A percentile compares a stretch with the other conserved stretches of the same genome.
Evolutionary conservation across 208 protist species (phyloP).

Genomic region (Acanthamoeba healyi): DNA sequence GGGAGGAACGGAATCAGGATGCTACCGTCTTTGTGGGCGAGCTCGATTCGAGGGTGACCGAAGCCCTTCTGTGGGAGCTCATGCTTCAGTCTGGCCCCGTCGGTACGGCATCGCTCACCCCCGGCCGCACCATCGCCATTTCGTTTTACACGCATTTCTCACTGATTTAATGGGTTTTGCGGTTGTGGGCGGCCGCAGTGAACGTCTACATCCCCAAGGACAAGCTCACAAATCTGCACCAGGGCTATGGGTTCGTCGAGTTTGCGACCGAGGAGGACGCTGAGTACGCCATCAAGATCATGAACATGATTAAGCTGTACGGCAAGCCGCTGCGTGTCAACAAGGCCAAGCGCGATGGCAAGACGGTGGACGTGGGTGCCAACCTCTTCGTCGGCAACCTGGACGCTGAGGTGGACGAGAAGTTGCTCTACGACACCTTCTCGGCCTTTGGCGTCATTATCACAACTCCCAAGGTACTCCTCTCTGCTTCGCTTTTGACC

Average conservation of each 20-base stretch:
- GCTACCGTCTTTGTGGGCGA: slow-evolving; percentile 93
- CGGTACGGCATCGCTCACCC: slow-evolving; percentile 62
- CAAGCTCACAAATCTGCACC: slow-evolving; percentile 91
- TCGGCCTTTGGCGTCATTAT: slow-evolving; percentile 92
- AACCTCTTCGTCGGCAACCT: slow-evolving; percentile 96
- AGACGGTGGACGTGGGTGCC: slow-evolving; percentile 92
- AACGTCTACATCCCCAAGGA: slow-evolving; percentile 95
- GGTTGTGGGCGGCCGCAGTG: slow-evolving; percentile 77
- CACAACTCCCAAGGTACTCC: slow-evolving; percentile 83
- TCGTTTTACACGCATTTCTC: too few species aligned
- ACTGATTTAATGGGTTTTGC: slow-evolving; percentile 20
- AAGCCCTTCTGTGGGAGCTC: slow-evolving; percentile 95
- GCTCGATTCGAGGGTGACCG: slow-evolving; percentile 92
- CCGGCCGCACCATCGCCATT: too few species aligned
- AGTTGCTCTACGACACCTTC: slow-evolving; percentile 94
- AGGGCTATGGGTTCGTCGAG: slow-evolving; percentile 94
- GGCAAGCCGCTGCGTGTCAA: slow-evolving; percentile 93
- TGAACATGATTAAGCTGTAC: slow-evolving; percentile 95
- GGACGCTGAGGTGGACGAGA: slow-evolving; percentile 94
- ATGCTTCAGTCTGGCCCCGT: slow-evolving; percentile 95
- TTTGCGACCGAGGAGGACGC: slow-evolving; percentile 93
- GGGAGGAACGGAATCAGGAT: slow-evolving; percentile 92
- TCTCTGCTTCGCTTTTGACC: too few species aligned
- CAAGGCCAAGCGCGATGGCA: slow-evolving; percentile 76
- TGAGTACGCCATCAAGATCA: slow-evolving; percentile 94